A percentile compares a stretch with the other conserved stretches of the same genome.
phyloP scores from a whole-genome alignment of 129 eudicot genomes.

The Silybum marianum region DNA sequence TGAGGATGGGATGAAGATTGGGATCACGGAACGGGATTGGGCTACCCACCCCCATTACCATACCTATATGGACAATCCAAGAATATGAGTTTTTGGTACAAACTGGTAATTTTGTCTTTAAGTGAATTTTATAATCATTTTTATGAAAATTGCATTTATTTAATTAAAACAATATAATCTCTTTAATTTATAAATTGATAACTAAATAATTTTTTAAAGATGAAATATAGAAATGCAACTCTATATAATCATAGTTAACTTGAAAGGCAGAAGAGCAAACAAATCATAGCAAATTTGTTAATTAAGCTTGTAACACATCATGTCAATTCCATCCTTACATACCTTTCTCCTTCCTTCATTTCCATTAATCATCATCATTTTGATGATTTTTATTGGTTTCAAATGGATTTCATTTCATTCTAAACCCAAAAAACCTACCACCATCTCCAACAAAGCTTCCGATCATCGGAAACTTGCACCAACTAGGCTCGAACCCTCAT shows the following conservation, averaged over 20 bases:
- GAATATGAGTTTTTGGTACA: neutral
- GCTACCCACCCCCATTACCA: too few species aligned
- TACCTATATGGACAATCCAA: too few species aligned
- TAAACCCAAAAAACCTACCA: conserved; percentile 26
- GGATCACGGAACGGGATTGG: too few species aligned
- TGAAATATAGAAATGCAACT: neutral
- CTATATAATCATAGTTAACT: neutral
- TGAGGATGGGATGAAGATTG: too few species aligned
- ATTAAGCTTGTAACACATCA: neutral
- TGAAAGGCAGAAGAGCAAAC: neutral
- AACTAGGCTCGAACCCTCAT: conserved; percentile 45
- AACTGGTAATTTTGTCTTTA: neutral
- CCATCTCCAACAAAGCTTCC: conserved; percentile 61
- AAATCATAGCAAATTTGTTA: neutral
- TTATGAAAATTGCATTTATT: too few species aligned
- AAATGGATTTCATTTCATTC: conserved; percentile 17
- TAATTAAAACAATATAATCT: too few species aligned
- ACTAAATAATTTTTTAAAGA: neutral
- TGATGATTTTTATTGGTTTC: neutral
- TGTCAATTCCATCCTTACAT: neutral
- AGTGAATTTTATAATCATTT: neutral
- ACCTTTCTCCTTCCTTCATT: neutral
- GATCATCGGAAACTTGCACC: conserved; percentile 58
- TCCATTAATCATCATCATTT: neutral
- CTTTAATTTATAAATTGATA: too few species aligned